Percentiles rank a stretch among this genome's conserved stretches.
Evolutionary conservation across 805 yeast genomes (phyloP).

Genomic region (Ogataea trehaloabstinens): DNA sequence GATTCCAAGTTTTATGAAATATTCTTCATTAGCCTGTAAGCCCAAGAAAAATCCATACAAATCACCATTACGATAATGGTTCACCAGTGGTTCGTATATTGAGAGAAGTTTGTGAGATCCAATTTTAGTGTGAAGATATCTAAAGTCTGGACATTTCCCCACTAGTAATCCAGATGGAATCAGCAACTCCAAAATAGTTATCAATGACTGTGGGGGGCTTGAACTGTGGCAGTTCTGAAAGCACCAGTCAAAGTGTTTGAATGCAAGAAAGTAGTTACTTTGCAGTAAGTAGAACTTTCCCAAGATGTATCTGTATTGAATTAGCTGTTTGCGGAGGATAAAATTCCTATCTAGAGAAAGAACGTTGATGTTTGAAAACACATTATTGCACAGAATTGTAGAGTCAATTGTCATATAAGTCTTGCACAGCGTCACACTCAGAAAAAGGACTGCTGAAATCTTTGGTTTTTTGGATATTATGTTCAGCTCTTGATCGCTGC

Average conservation of each 20-base stretch:
- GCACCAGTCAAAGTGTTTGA: slow-evolving; percentile 51
- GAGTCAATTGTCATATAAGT: slow-evolving; percentile 52
- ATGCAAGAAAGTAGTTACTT: slow-evolving; percentile 46
- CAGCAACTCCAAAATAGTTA: slow-evolving; percentile 42
- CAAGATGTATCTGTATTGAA: slow-evolving; percentile 52
- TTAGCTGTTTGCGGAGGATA: slow-evolving; percentile 43
- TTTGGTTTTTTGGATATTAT: slow-evolving; percentile 33
- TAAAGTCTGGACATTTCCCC: slow-evolving; percentile 47
- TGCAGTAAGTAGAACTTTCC: slow-evolving; percentile 55
- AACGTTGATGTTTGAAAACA: slow-evolving; percentile 58
- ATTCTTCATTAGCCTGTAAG: slow-evolving; percentile 36
- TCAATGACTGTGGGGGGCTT: slow-evolving; percentile 30
- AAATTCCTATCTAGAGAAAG: slow-evolving; percentile 41
- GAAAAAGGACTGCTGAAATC: slow-evolving; percentile 44
- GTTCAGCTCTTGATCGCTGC: slow-evolving; percentile 43
- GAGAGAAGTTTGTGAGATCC: slow-evolving; percentile 21
- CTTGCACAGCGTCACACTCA: slow-evolving; percentile 49
- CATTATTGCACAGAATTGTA: slow-evolving; percentile 59
- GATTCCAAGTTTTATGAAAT: slow-evolving; percentile 37
- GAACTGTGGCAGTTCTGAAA: slow-evolving; percentile 33
- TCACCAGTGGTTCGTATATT: slow-evolving; percentile 38
- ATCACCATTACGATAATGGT: slow-evolving; percentile 42
- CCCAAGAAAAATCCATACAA: slow-evolving; percentile 33
- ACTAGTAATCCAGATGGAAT: slow-evolving; percentile 52
- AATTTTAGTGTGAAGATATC: slow-evolving; percentile 17